Conservation (phyloP, 163 green algal genomes). For the Volvox carteri region DNA sequence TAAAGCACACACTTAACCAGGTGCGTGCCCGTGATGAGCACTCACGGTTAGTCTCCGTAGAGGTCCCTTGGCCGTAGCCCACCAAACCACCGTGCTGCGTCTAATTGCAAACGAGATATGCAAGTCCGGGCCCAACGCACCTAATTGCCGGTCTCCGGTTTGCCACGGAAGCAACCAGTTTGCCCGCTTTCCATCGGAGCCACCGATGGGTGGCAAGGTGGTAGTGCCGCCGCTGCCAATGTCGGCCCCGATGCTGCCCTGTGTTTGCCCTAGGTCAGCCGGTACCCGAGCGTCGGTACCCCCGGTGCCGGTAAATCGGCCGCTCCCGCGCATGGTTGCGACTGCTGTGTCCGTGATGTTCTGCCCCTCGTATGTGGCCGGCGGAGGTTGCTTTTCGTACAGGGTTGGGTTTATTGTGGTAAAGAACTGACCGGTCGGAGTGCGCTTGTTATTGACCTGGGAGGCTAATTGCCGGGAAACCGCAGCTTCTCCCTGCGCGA, state of each 20-base stretch:
- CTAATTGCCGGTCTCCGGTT: conserved; percentile 57
- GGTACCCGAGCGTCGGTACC: background rate
- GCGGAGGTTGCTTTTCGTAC: conserved; percentile 16
- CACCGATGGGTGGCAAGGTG: background rate
- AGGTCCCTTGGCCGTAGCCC: too few species aligned
- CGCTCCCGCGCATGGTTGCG: conserved; percentile 12
- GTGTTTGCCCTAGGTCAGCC: background rate
- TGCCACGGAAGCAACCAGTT: conserved; percentile 65
- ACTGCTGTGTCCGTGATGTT: conserved; percentile 22
- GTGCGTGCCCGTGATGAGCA: too few species aligned
- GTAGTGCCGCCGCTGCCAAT: background rate
- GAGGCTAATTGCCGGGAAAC: conserved; percentile 43
- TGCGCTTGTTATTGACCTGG: conserved; percentile 44
- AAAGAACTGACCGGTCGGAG: conserved; percentile 43
- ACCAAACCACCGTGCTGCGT: too few species aligned
- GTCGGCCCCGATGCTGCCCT: background rate
- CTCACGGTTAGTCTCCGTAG: too few species aligned
- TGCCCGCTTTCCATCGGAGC: background rate
- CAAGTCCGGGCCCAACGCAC: conserved; percentile 31
- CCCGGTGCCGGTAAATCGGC: background rate
- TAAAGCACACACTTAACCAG: too few species aligned
- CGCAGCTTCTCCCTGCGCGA: conserved; percentile 24
- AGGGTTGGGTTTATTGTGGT: conserved; percentile 43
- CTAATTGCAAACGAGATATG: too few species aligned
- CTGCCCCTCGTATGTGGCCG: conserved; percentile 18